Conservation (phyloP, 1,284 basidiomycete genomes). For the Porodaedalea pini region DNA sequence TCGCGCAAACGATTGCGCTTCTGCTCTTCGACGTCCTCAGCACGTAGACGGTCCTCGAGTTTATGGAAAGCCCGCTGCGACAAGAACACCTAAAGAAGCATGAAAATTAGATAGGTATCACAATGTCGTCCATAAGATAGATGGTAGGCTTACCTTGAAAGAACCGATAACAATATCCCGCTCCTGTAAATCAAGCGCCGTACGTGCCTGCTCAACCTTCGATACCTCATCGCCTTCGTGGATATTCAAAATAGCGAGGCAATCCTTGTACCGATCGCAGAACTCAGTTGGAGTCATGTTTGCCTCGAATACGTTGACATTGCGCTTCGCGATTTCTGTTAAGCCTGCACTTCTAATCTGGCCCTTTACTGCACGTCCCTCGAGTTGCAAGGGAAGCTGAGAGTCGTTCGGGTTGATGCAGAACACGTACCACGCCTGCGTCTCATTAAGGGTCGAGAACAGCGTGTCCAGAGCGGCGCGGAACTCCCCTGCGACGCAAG, state of each 20-base stretch:
- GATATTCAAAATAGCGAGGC: slow-evolving; percentile 46
- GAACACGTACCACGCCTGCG: slow-evolving; percentile 90
- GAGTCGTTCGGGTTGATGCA: slow-evolving; percentile 94
- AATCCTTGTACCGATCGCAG: slow-evolving; percentile 74
- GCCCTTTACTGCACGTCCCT: slow-evolving; percentile 87
- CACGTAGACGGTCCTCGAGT: slow-evolving; percentile 85
- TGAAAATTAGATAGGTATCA: slow-evolving; percentile 7
- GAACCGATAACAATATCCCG: slow-evolving; percentile 77
- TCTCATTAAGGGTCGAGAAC: slow-evolving; percentile 86
- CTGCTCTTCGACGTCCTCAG: slow-evolving; percentile 80
- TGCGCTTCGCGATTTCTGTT: slow-evolving; percentile 72
- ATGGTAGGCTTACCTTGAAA: slow-evolving; percentile 57
- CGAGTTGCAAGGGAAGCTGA: slow-evolving; percentile 90
- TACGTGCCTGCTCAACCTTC: slow-evolving; percentile 56
- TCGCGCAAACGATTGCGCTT: slow-evolving; percentile 72
- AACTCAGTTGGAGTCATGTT: slow-evolving; percentile 88
- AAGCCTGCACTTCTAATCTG: slow-evolving; percentile 85
- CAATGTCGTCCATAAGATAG: neutral
- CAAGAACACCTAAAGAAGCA: slow-evolving; percentile 72
- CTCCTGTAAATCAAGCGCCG: slow-evolving; percentile 64
- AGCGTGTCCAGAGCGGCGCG: slow-evolving; percentile 78
- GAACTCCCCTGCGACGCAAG: slow-evolving; percentile 88
- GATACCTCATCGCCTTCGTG: slow-evolving; percentile 51
- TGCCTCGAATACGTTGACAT: slow-evolving; percentile 72
- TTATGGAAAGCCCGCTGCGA: slow-evolving; percentile 85